Evolutionary conservation across 2,329 filamentous ascomycete species (phyloP), one percentile per base, ranked within the genome.

Genomic region (Fusarium equiseti): DNA sequence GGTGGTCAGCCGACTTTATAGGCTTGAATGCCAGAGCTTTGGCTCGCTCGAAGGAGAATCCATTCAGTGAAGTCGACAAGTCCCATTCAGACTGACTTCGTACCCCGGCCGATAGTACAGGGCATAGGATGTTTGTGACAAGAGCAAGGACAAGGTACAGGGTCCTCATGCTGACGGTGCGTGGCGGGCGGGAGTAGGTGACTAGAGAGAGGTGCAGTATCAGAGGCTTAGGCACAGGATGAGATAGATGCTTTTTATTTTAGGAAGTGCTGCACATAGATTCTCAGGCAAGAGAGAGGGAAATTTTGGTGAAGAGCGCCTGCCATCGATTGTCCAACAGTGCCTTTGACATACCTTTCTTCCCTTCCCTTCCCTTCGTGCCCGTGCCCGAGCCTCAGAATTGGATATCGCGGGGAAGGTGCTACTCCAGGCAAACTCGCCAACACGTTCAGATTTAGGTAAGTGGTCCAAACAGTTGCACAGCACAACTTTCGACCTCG

Each of bases 41-140:
- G 62, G 75, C 74, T 35, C 77, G 73, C 63, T 82, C 74, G 59
- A 83, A 82, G 26, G 71, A 75, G 66, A 83, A 72, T 11, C 80
- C 81, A 27, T 81, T 80, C 54, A 83, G 73, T 16, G 79, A 76
- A 63, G 75, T 75, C 9, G 77, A 76, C 16, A 82, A 61, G 38
- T 82, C 80, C 77, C 77, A 79, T 43, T 70, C 70, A 12, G 51
- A 20, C 15, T 50, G 51, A 5, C 16, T 40, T 13, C 22, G 16
- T 10, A 60, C 52, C 4, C 27, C 48, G 8, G 53, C 66, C 8
- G 68, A 29, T 5, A 65, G 15, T 4, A 35, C 55, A 16, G 59
- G 42, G 16, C 54, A 61, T 10, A 55, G 18, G 29, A 62, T 42
- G 27, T 59, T 26, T 20, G 59, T 6, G n/a, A 66, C 26, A 29